Conservation (phyloP, 352 stramenopile genomes). For the Bremia lactucae region DNA sequence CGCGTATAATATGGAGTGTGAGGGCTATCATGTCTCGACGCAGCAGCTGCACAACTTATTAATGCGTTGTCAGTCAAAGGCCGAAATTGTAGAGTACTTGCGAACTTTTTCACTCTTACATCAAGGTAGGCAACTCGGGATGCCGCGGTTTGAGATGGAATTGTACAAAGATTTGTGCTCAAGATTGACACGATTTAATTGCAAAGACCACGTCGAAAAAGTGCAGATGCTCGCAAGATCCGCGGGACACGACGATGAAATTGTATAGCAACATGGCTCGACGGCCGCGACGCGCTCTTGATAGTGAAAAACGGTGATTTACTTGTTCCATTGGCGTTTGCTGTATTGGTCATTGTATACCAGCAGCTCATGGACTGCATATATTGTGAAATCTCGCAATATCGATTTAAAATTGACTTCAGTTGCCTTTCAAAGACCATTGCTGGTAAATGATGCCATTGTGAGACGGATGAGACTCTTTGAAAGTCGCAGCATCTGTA, state of each 20-base stretch:
- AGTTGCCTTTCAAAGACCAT: no score
- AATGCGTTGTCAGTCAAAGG: conserved; percentile 26
- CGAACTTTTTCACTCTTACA: conserved; percentile 61
- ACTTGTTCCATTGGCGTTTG: no score
- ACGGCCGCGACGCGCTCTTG: no score
- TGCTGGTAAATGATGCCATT: no score
- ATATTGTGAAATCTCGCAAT: no score
- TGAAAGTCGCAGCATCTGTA: no score
- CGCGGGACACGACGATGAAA: conserved; percentile 13
- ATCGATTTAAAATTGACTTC: no score
- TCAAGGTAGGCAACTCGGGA: conserved; percentile 24
- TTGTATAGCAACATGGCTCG: no score
- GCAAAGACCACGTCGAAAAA: conserved; percentile 32
- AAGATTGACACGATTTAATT: conserved; percentile 32
- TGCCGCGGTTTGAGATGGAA: conserved; percentile 35
- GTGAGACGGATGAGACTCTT: no score
- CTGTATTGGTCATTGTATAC: no score
- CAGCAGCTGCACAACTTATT: conserved; percentile 43
- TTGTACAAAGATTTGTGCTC: conserved; percentile 49
- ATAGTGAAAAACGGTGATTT: no score
- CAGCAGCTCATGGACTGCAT: no score
- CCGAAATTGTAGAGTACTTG: conserved; percentile 45
- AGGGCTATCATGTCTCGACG: conserved; percentile 43
- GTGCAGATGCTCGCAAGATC: conserved; percentile 29
- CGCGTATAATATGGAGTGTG: conserved; percentile 80